Base-by-base conservation (phyloP, 1,284 basidiomycete species). In the Ceraceosorus guamensis region DNA sequence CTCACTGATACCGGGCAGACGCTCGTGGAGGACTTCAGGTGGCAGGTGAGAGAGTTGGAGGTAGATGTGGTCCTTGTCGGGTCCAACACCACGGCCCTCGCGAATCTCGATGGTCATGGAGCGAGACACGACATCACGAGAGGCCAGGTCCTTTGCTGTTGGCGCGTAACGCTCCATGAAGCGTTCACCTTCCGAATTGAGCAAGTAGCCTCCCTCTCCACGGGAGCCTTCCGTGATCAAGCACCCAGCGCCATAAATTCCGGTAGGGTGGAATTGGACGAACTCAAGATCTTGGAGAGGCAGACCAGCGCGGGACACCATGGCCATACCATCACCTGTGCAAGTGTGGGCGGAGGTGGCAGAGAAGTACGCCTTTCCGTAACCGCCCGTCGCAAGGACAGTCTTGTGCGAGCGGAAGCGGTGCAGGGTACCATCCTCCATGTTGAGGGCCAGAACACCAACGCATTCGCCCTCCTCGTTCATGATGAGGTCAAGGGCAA, bases 141-240 rank as follows among this genome's bases (percentile, higher is more conserved):
- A 98, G 46, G 95, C 95, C 66, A 99, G 84, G 82, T 99, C 95
- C 83, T 98, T 98, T 65, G 95, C 95, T 52, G 93, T 97, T 16
- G 95, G 95, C 1, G 95, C 95, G 78, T 97, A 74, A 79, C 93
- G 89, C 80, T 98, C 93, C 95, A 99, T 99, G 83, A 99, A 99
- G 63, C 95, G 89, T 80, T 99, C 95, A 78, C 95, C 95, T 82
- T 97, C 88, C 8, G 91, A 91, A 82, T 99, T 98, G 77, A 99
- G 82, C 67, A 99, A 82, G 80, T 98, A 98, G 68, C 95, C 95
- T 81, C 95, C 95, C 80, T 99, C 95, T 77, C 95, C 95, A 79
- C 95, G 91, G 67, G 93, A 96, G 68, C 92, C 92, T 82, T 98
- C 93, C 32, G 93, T 98, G 78, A 98, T 98, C 66, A 99, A 82